These are phyloP conservation scores for Fusarium subglutinans DNA, from an alignment of 2,329 filamentous ascomycete genomes.

Conservation along the genomic window DNA sequence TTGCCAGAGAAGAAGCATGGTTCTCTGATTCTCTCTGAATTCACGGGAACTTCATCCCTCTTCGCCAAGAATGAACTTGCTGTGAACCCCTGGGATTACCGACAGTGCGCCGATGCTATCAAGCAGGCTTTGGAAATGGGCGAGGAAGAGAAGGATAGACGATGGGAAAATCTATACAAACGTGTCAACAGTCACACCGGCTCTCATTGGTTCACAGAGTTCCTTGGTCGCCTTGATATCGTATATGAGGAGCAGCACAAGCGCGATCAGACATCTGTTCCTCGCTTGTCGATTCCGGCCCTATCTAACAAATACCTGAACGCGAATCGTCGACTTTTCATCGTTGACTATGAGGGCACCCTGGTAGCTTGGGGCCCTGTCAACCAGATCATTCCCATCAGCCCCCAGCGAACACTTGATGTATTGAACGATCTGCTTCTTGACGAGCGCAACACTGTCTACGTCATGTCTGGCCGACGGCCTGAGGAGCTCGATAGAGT, in stretches of 20 bases:
- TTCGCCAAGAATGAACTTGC: conserved; percentile 83
- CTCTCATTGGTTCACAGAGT: conserved; percentile 83
- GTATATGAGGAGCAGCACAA: conserved; percentile 86
- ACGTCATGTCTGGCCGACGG: conserved; percentile 90
- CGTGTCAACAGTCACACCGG: conserved; percentile 85
- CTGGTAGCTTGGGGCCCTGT: conserved; percentile 87
- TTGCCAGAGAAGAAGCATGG: conserved; percentile 80
- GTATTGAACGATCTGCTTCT: conserved; percentile 82
- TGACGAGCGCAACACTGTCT: conserved; percentile 85
- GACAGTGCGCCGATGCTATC: conserved; percentile 86
- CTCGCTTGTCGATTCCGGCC: conserved; percentile 76
- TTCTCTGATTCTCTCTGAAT: conserved; percentile 91
- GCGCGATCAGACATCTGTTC: conserved; percentile 86
- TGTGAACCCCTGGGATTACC: conserved; percentile 96
- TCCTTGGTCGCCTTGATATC: conserved; percentile 74
- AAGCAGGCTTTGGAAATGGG: conserved; percentile 83
- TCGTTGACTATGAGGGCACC: conserved; percentile 94
- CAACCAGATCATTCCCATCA: conserved; percentile 84
- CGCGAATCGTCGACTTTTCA: conserved; percentile 78
- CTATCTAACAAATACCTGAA: conserved; percentile 73
- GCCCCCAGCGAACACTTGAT: conserved; percentile 83
- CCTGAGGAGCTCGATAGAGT: conserved; percentile 88
- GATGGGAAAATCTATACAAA: conserved; percentile 79
- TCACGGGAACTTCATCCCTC: conserved; percentile 89
- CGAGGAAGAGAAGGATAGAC: conserved; percentile 74